phyloP scores from a whole-genome alignment of 352 stramenopile genomes.

The Globisporangium solare region DNA sequence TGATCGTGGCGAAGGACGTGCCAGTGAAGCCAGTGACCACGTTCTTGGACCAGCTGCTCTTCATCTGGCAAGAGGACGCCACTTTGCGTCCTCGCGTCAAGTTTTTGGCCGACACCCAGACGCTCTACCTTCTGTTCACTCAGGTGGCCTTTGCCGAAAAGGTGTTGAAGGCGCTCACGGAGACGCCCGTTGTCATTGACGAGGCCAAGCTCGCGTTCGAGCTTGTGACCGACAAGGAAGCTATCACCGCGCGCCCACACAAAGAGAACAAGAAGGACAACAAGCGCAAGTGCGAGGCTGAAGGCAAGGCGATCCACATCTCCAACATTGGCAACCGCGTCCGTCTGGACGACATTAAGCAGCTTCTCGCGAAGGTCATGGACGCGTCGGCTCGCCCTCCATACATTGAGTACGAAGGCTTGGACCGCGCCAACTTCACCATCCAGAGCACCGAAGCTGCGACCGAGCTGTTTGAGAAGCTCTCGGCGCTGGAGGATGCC shows the following conservation, averaged over 20 bases:
- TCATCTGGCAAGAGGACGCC: slow-evolving; percentile 65
- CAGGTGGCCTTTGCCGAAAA: slow-evolving; percentile 64
- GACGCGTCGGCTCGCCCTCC: slow-evolving; percentile 43
- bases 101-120: slow-evolving; percentile 53
- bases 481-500: slow-evolving; percentile 45
- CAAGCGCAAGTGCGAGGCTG: slow-evolving; percentile 67
- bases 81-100: slow-evolving; percentile 66
- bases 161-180: slow-evolving; percentile 36
- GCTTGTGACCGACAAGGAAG: slow-evolving; percentile 65
- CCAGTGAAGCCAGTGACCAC: slow-evolving; percentile 62
- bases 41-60: slow-evolving; percentile 67
- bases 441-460: slow-evolving; percentile 39
- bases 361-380: slow-evolving; percentile 57
- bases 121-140: slow-evolving; percentile 80
- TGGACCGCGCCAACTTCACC: slow-evolving; percentile 72
- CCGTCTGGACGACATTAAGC: slow-evolving; percentile 81
- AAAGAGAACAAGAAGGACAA: slow-evolving; percentile 51
- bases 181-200: slow-evolving; percentile 51
- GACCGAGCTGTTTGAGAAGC: slow-evolving; percentile 68
- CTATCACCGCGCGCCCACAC: slow-evolving; percentile 69
- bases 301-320: slow-evolving; percentile 79
- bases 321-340: slow-evolving; percentile 72
- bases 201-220: slow-evolving; percentile 65
- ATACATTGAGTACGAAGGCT: slow-evolving; percentile 80
- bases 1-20: slow-evolving; percentile 83